Percentiles rank a stretch among this genome's conserved stretches.
phyloP scores from a whole-genome alignment of 495 filamentous ascomycete species.

The Sordaria brevicollis region DNA sequence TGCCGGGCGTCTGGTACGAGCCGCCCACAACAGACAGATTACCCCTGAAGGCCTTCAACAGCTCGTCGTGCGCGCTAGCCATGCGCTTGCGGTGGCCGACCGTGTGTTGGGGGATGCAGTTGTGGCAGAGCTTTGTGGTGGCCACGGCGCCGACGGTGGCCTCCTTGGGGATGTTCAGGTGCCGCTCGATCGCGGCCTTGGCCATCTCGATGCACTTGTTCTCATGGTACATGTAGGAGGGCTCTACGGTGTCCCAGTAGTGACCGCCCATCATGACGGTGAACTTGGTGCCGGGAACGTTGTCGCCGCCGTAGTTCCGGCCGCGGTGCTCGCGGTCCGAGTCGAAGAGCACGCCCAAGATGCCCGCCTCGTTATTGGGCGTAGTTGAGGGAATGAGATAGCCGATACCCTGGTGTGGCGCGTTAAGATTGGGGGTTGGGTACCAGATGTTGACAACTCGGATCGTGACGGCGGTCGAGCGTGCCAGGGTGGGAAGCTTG shows the following conservation, averaged over 20 bases:
- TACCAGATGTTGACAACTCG: conserved; percentile 91
- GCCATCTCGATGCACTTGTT: conserved; percentile 60
- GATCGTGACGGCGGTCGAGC: conserved; percentile 62
- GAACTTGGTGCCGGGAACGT: conserved; percentile 65
- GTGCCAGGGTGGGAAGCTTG: conserved; percentile 38
- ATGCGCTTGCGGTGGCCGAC: conserved; percentile 65
- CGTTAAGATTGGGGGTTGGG: conserved; percentile 49
- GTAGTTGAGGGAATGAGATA: conserved; percentile 75
- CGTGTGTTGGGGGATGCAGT: conserved; percentile 85
- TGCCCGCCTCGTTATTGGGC: conserved; percentile 55
- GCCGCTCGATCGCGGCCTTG: conserved; percentile 52
- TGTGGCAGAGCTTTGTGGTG: conserved; percentile 50
- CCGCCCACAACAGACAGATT: conserved; percentile 66
- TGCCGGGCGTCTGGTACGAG: conserved; percentile 49
- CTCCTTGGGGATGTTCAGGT: conserved; percentile 51
- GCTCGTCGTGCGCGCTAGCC: conserved; percentile 41
- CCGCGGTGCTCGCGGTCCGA: conserved; percentile 43
- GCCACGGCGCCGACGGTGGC: conserved; percentile 42
- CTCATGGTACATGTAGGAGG: conserved; percentile 44
- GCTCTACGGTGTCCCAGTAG: conserved; percentile 60
- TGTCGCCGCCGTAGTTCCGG: conserved; percentile 32
- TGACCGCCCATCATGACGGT: conserved; percentile 95
- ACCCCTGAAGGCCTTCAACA: conserved; percentile 48
- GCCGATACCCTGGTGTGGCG: conserved; percentile 61
- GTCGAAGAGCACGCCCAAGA: conserved; percentile 88